Base-by-base conservation (phyloP, 345 rosid genomes). In the Euphorbia lathyris region DNA sequence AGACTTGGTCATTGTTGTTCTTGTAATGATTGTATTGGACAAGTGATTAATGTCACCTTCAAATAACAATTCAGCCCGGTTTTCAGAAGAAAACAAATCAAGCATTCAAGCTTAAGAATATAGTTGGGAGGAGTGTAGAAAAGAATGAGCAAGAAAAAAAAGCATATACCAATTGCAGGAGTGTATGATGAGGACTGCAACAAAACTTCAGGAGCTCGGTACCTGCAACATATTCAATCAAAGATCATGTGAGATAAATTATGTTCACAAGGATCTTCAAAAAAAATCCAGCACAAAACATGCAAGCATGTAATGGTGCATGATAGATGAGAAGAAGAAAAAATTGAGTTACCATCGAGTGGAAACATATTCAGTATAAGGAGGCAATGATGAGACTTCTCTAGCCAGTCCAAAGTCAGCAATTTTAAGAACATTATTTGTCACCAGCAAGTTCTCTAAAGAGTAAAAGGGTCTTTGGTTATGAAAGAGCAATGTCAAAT, bases 331-430 rank as follows among this genome's bases (percentile, higher is more conserved):
- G 34, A 45, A 17, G 2, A 17, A 34, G 29, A 36, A 63, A 34
- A 47, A 63, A n/a, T n/a, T 34, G 26, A 75, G 88, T 80, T 76
- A 93, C 97, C 98, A 93, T 40, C 97, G 86, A 6, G 97, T 93
- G 66, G 98, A 93, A 61, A 93, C 98, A 86, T 93, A 93, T 83
- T 93, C 98, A 59, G 98, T 93, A 74, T 89, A 93, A 68, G 98
- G 97, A 79, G 98, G 96, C 81, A 74, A 61, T 59, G 98, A 93
- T 34, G 85, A 85, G 71, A 93, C 87, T 82, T 93, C 98, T 84
- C 98, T 91, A 66, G 97, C 96, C 74, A 93, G 79, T 63, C 98
- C 98, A 86, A 93, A 89, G 82, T 93, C 98, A 58, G 97, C 98
- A 81, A 93, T 91, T 74, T 93, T 93, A 65, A 91, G 86, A 72